Conservation (phyloP, 306 rosid species). For the Ormosia semicastrata region DNA sequence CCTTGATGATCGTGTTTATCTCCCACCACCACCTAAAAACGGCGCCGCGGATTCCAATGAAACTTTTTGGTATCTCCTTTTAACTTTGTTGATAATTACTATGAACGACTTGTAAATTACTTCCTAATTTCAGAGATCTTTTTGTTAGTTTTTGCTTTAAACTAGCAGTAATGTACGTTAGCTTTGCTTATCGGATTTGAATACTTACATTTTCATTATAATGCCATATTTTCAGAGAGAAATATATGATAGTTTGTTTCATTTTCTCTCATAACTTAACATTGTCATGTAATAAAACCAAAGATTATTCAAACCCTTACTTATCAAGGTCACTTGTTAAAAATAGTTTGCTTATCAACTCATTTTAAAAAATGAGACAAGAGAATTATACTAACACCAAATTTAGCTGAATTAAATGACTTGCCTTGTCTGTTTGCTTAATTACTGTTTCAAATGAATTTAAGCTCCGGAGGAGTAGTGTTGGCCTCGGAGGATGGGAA, state of each 20-base stretch:
- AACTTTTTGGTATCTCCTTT: constrained; percentile 45
- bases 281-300: no score
- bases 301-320: no score
- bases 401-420: not conserved
- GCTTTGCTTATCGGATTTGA: no score
- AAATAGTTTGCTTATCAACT: not conserved
- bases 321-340: no score
- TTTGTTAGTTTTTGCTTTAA: not conserved
- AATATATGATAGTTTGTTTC: not conserved
- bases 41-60: constrained; percentile 32
- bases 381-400: not conserved
- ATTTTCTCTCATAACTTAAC: no score
- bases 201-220: no score
- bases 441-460: not conserved
- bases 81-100: not conserved
- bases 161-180: not conserved
- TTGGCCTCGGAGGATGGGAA: constrained; percentile 71
- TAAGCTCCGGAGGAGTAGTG: constrained; percentile 63
- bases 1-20: constrained; percentile 51
- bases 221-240: not conserved
- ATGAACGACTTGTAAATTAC: not conserved
- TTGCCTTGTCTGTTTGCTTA: not conserved
- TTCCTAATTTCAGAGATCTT: not conserved
- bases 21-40: constrained; percentile 52
- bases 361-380: not conserved